Conservation (phyloP, 345 rosid species). For the Arabis hirsuta region DNA sequence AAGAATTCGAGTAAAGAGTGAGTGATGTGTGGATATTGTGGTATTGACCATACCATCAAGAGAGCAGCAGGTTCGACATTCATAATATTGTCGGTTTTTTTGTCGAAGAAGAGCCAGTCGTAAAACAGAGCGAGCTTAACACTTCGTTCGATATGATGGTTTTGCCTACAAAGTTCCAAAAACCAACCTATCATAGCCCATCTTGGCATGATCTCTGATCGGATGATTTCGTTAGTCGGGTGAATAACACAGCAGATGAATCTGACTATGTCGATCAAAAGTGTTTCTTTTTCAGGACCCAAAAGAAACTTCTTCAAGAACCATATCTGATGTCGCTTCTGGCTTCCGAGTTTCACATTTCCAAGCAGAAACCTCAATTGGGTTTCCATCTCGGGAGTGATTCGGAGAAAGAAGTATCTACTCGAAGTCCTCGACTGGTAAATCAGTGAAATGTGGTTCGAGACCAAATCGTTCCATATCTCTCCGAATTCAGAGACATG, state of each 20-base stretch:
- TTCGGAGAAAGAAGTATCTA: conserved; percentile 64
- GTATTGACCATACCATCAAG: conserved; percentile 76
- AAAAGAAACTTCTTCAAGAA: conserved; percentile 66
- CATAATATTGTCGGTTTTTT: conserved; percentile 67
- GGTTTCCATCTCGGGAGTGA: conserved; percentile 71
- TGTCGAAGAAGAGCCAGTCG: conserved; percentile 90
- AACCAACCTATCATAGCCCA: conserved; percentile 93
- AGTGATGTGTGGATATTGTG: conserved; percentile 63
- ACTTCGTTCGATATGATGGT: conserved; percentile 54
- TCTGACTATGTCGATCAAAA: conserved; percentile 68
- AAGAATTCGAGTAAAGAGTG: conserved; percentile 74
- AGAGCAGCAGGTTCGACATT: conserved; percentile 89
- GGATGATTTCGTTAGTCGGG: conserved; percentile 63
- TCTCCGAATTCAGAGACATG: conserved; percentile 68
- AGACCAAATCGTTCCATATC: conserved; percentile 66
- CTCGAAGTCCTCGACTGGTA: conserved; percentile 67
- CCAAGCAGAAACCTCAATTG: conserved; percentile 76
- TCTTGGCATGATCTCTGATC: conserved; percentile 71
- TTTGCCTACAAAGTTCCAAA: conserved; percentile 57
- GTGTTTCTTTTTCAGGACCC: conserved; percentile 61
- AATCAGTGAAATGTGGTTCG: conserved; percentile 51
- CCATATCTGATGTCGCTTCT: conserved; percentile 76
- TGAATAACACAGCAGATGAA: conserved; percentile 79
- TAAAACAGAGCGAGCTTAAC: conserved; percentile 74
- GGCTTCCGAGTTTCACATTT: conserved; percentile 74